A percentile compares a stretch with the other conserved stretches of the same genome.
Evolutionary conservation across 2,329 filamentous ascomycete species (phyloP).

Genomic region (Coleophoma eucalyptorum): DNA sequence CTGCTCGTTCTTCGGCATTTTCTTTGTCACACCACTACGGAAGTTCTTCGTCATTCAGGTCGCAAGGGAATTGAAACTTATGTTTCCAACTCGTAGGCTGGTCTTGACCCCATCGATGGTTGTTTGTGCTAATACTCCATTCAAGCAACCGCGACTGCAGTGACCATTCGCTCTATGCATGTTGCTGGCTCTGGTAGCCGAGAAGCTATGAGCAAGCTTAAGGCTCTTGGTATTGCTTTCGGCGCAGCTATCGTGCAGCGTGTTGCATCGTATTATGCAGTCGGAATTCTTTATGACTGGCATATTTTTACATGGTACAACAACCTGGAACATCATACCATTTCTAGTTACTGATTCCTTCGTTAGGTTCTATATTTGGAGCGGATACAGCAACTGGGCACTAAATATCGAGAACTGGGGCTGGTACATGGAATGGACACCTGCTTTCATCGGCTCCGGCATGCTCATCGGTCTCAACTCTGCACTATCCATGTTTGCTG

Average conservation of each 20-base stretch:
- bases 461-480: conserved; percentile 50
- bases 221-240: conserved; percentile 49
- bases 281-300: conserved; percentile 58
- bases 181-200: conserved; percentile 45
- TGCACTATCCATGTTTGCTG: conserved; percentile 52
- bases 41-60: conserved; percentile 68
- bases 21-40: conserved; percentile 58
- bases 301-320: conserved; percentile 41
- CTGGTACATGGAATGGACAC: conserved; percentile 56
- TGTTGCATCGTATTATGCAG: conserved; percentile 54
- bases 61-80: conserved; percentile 52
- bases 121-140: not conserved
- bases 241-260: conserved; percentile 44
- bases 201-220: conserved; percentile 53
- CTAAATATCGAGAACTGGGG: conserved; percentile 56
- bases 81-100: conserved; percentile 46
- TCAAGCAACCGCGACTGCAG: conserved; percentile 50
- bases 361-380: conserved; percentile 44
- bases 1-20: conserved; percentile 61
- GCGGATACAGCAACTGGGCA: conserved; percentile 44
- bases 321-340: conserved; percentile 6
- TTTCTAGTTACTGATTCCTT: conserved; percentile 31
- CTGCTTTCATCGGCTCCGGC: conserved; percentile 54
- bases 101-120: not conserved
- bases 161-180: conserved; percentile 62